Percentiles rank a stretch among this genome's conserved stretches.
These are phyloP conservation scores for Alternaria rosae DNA, from an alignment of 2,329 filamentous ascomycete genomes.

Conservation along the genomic window DNA sequence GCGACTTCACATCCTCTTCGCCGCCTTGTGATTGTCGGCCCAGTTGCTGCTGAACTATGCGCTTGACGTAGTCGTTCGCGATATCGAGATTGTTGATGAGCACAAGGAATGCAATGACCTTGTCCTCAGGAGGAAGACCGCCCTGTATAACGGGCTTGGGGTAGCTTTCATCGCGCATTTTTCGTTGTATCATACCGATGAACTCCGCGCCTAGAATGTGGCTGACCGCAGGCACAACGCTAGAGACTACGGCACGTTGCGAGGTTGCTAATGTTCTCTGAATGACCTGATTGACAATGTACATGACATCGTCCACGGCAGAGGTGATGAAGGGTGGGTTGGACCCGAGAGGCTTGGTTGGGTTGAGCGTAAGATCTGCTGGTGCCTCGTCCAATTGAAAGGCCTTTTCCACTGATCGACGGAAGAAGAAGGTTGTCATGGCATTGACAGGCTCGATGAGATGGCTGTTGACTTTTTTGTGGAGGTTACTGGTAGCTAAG, in stretches of 20 bases:
- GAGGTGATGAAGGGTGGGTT: conserved; percentile 92
- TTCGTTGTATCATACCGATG: conserved; percentile 94
- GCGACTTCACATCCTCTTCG: conserved; percentile 44
- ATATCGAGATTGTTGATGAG: conserved; percentile 96
- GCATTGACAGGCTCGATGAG: conserved; percentile 83
- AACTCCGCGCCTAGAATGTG: conserved; percentile 88
- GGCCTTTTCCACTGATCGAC: conserved; percentile 93
- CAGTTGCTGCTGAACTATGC: conserved; percentile 79
- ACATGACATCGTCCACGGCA: conserved; percentile 98
- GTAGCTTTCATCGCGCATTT: conserved; percentile 96
- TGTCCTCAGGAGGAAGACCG: conserved; percentile 84
- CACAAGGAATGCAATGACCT: conserved; percentile 87
- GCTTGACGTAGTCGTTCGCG: conserved; percentile 85
- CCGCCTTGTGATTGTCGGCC: conserved; percentile 47
- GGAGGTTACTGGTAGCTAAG: conserved; percentile 78
- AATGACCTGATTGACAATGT: conserved; percentile 92
- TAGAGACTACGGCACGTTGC: conserved; percentile 78
- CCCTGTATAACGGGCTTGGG: conserved; percentile 81
- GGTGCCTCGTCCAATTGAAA: conserved; percentile 96
- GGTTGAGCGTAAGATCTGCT: conserved; percentile 76
- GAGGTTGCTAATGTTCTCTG: conserved; percentile 87
- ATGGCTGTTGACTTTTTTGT: conserved; percentile 77
- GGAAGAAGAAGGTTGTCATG: conserved; percentile 97
- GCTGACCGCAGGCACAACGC: conserved; percentile 78
- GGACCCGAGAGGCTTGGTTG: conserved; percentile 73